Conservation (phyloP, 129 eudicot genomes). For the Centaurea solstitialis region DNA sequence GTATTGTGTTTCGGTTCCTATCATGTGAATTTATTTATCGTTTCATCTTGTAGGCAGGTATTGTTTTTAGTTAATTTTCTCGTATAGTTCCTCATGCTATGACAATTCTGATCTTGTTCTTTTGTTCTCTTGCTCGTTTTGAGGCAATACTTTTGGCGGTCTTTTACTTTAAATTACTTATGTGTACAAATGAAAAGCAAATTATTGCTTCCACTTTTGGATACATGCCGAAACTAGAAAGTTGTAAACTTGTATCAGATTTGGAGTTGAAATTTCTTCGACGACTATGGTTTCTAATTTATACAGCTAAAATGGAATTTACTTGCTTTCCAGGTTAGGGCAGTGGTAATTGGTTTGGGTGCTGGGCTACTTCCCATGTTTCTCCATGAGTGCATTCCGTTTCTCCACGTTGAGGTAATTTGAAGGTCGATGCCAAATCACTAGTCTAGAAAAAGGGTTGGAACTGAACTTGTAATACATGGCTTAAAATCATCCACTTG, state of each 20-base stretch:
- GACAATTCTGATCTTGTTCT: not conserved
- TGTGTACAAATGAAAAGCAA: not conserved
- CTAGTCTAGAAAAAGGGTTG: not conserved
- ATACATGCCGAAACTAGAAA: not conserved
- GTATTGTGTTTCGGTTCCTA: constrained; percentile 6
- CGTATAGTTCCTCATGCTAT: not conserved
- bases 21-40: not conserved
- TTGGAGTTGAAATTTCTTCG: not conserved
- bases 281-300: not conserved
- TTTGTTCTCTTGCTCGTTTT: not conserved
- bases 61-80: not conserved
- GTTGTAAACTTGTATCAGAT: not conserved
- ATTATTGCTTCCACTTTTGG: not conserved
- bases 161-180: not conserved
- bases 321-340: constrained; percentile 52
- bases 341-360: constrained; percentile 92
- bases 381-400: constrained; percentile 60
- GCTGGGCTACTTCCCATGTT: constrained; percentile 98
- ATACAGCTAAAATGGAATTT: constrained; percentile 8
- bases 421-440: not conserved
- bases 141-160: not conserved
- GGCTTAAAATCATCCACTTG: constrained; percentile 14
- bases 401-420: constrained; percentile 67
- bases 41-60: not conserved
- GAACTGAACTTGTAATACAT: not conserved